phyloP scores from a whole-genome alignment of 441 rosid genomes.

The Gossypium schwendimanii region DNA sequence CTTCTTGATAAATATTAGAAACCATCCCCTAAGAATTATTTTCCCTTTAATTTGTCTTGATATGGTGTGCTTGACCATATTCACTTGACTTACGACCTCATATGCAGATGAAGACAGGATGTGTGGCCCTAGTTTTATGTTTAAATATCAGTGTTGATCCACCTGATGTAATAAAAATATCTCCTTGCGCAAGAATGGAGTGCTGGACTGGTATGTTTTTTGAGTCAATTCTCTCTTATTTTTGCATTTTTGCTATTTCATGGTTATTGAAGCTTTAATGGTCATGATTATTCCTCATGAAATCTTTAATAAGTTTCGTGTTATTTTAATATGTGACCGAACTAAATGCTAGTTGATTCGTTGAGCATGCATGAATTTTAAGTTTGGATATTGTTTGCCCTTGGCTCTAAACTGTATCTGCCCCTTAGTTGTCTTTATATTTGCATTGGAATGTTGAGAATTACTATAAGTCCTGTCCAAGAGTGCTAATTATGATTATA shows the following conservation, averaged over 20 bases:
- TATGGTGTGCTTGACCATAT: background rate
- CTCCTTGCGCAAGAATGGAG: constrained; percentile 99
- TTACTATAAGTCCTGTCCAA: background rate
- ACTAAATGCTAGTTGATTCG: background rate
- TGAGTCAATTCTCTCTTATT: constrained; percentile 5
- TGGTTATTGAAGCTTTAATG: background rate
- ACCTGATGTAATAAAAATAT: constrained; percentile 98
- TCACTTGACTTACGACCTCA: constrained; percentile 8
- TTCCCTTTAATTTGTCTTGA: background rate
- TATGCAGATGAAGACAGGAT: constrained; percentile 99
- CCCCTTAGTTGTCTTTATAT: background rate
- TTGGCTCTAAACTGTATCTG: background rate
- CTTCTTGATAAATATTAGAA: background rate
- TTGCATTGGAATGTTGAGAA: background rate
- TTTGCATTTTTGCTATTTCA: constrained; percentile 2
- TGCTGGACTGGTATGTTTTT: constrained; percentile 86
- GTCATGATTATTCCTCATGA: background rate
- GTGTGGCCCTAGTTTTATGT: constrained; percentile 93
- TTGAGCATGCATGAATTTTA: background rate
- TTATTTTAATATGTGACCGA: background rate
- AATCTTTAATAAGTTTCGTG: background rate
- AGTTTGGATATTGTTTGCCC: background rate
- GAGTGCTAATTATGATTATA: background rate
- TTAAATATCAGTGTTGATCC: constrained; percentile 98
- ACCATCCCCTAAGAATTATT: background rate